phyloP scores from a whole-genome alignment of 352 stramenopile species.

The Vaucheria bursata region DNA sequence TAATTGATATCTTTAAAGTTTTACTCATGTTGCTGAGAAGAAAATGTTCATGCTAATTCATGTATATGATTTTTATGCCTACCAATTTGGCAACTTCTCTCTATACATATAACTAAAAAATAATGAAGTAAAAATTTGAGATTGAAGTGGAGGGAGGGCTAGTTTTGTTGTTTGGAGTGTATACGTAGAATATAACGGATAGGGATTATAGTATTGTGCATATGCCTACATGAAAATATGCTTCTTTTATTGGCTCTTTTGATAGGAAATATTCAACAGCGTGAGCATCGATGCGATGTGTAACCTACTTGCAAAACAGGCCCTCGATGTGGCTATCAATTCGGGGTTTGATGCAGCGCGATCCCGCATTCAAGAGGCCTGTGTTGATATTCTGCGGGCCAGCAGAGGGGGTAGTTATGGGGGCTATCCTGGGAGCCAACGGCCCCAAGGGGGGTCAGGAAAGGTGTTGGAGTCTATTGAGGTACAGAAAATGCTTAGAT shows the following conservation, averaged over 20 bases:
- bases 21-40: conserved; percentile 72
- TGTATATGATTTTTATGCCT: too few relatives aligned
- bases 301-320: conserved; percentile 86
- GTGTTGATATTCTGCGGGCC: conserved; percentile 80
- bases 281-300: conserved; percentile 83
- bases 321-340: conserved; percentile 77
- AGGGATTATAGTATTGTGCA: too few relatives aligned
- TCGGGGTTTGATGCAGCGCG: conserved; percentile 84
- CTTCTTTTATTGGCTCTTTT: not conserved
- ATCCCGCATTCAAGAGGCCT: conserved; percentile 76
- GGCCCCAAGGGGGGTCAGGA: conserved; percentile 45
- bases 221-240: too few relatives aligned
- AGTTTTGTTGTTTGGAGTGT: too few relatives aligned
- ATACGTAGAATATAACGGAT: too few relatives aligned
- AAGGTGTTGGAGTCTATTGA: conserved; percentile 28
- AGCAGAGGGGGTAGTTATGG: conserved; percentile 31
- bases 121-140: too few relatives aligned
- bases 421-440: not conserved
- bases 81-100: too few relatives aligned
- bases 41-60: too few relatives aligned
- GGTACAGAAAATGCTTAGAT: too few relatives aligned
- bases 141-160: too few relatives aligned
- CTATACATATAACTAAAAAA: too few relatives aligned
- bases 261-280: conserved; percentile 59
- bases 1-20: conserved; percentile 58